These are phyloP conservation scores for Suillus hirtellus DNA, from an alignment of 768 basidiomycete species.

Conservation along the genomic window DNA sequence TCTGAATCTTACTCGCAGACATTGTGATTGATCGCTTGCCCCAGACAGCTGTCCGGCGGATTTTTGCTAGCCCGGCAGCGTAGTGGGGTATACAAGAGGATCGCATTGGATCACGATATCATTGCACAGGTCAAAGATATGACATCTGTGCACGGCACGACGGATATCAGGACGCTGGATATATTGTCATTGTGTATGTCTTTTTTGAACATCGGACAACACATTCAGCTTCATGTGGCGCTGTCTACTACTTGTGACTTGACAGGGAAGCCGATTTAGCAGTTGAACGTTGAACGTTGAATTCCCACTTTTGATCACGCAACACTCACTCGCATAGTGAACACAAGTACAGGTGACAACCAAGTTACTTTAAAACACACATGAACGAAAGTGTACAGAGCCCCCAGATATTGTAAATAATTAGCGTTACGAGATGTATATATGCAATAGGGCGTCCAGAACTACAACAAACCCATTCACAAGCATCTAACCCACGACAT, in stretches of 20 bases:
- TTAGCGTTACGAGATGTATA: not conserved
- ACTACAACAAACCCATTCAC: not conserved
- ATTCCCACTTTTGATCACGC: too few relatives aligned
- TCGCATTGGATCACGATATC: not conserved
- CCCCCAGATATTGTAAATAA: not conserved
- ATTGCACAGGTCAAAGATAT: not conserved
- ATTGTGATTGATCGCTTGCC: not conserved
- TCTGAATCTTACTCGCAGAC: not conserved
- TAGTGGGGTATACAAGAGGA: not conserved
- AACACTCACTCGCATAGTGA: too few relatives aligned
- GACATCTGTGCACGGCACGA: not conserved
- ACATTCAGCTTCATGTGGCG: too few relatives aligned
- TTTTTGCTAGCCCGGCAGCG: not conserved
- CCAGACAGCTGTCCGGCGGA: not conserved
- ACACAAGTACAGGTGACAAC: not conserved
- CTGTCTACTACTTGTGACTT: too few relatives aligned
- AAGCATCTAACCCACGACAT: not conserved
- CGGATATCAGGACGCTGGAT: not conserved
- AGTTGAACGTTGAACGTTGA: not conserved
- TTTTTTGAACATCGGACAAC: not conserved
- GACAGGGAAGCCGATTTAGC: not conserved
- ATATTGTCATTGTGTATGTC: not conserved
- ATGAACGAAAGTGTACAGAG: not conserved
- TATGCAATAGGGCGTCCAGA: not conserved
- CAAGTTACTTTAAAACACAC: not conserved